Evolutionary conservation across 176 grass and related monocot species (phyloP), one percentile per base, ranked within the genome.

Genomic region (Calamus simplicifolius): DNA sequence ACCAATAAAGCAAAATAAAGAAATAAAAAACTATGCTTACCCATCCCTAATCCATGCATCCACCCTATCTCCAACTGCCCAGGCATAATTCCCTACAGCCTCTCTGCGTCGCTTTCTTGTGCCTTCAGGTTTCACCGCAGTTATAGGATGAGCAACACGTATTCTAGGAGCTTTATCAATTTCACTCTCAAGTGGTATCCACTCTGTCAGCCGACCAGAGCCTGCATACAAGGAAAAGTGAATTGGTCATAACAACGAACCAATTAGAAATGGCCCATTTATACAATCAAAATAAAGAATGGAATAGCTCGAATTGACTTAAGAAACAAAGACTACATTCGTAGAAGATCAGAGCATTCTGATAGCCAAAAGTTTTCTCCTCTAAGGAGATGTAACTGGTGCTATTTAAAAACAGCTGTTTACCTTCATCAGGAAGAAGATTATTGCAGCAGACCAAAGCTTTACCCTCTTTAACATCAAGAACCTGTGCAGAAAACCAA

Each of bases 91-190:
- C 52, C 71, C 76, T 56, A 74, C 31, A 48, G 78, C 81, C 61
- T 88, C 94, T 73, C 94, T 89, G 23, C 79, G 73, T 2, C 94
- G 76, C 68, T 99, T 99, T 62, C 87, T 81, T 69, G 81, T 99
- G 77, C 79, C 82, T 76, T 89, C 86, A 17, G 79, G 76, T 79
- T 88, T 99, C 19, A 70, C 72, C 5, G 71, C 27, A 52, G 79
- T 81, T 29, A 85, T 51, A 58, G 84, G 85, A 68, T 86, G 82
- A 18, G 67, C 68, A 64, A 77, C 69, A 13, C 94, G 84, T 76
- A 99, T 82, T 79, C 61, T 75, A 63, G 94, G 94, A 16, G 68
- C 73, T 50, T 78, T 75, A 55, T 81, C 81, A 19, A 59, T 75
- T 19, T 86, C 82, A 73, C 69, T 69, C 53, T 72, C 75, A 63